phyloP scores from a whole-genome alignment of 495 filamentous ascomycete species.

The Xylaria cubensis region DNA sequence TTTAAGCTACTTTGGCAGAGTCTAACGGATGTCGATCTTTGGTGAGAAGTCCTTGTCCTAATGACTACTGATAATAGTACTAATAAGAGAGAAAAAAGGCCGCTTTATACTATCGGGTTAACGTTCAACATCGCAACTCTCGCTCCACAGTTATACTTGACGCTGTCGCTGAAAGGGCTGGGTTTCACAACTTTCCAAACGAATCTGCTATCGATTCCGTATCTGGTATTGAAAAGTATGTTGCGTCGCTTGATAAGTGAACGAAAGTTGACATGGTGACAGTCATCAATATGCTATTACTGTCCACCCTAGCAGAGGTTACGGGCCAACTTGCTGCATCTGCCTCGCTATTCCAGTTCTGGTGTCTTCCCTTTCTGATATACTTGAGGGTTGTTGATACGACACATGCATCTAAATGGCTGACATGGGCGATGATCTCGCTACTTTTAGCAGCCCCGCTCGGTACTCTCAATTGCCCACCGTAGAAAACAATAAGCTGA shows the following conservation, averaged over 20 bases:
- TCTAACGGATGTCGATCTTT: conserved; percentile 75
- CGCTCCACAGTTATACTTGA: conserved; percentile 67
- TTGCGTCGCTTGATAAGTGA: neutral
- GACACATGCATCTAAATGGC: conserved; percentile 56
- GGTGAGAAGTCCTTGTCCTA: conserved; percentile 46
- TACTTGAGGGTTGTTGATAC: conserved; percentile 58
- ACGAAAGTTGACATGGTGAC: conserved; percentile 20
- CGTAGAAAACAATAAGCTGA: neutral
- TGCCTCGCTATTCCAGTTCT: conserved; percentile 56
- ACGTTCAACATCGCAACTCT: conserved; percentile 66
- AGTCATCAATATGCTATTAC: conserved; percentile 53
- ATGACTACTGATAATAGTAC: neutral
- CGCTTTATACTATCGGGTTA: conserved; percentile 71
- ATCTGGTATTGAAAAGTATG: conserved; percentile 46
- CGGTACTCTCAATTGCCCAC: conserved; percentile 44
- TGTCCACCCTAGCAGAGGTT: conserved; percentile 60
- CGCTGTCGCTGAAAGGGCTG: conserved; percentile 65
- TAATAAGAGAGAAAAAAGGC: conserved; percentile 43
- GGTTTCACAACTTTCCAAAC: conserved; percentile 75
- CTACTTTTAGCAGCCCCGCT: conserved; percentile 64
- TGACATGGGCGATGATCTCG: conserved; percentile 62
- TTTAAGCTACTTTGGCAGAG: conserved; percentile 65
- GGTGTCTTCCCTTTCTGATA: conserved; percentile 63
- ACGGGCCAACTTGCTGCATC: conserved; percentile 57
- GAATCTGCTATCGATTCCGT: conserved; percentile 57